A percentile compares a stretch with the other conserved stretches of the same genome.
Conservation (phyloP, 805 yeast species). For the Candida stauntonica region DNA sequence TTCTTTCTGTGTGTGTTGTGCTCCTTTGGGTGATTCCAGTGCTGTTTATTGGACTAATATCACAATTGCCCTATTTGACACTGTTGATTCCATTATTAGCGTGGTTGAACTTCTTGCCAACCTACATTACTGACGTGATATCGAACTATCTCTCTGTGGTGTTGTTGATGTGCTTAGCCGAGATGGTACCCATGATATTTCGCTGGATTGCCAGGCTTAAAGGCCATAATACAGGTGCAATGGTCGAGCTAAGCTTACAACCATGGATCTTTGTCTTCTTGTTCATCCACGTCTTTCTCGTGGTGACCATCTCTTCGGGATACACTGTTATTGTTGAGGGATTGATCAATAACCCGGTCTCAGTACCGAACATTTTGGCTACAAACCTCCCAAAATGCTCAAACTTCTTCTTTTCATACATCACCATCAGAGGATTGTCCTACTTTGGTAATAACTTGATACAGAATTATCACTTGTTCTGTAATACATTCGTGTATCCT, state of each 20-base stretch:
- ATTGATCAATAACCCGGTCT: conserved; percentile 62
- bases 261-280: conserved; percentile 73
- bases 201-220: conserved; percentile 49
- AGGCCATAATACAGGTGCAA: conserved; percentile 57
- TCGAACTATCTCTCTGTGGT: conserved; percentile 67
- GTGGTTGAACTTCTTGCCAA: conserved; percentile 54
- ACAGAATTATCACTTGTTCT: conserved; percentile 49
- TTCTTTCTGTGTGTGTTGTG: conserved; percentile 44
- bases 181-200: conserved; percentile 55
- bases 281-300: conserved; percentile 79
- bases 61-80: conserved; percentile 67
- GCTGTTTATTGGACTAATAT: conserved; percentile 68
- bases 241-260: conserved; percentile 67
- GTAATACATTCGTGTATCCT: conserved; percentile 32
- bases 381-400: conserved; percentile 81
- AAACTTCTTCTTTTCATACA: conserved; percentile 76
- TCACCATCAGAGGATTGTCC: conserved; percentile 70
- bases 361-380: conserved; percentile 69
- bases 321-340: conserved; percentile 58
- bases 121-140: conserved; percentile 44
- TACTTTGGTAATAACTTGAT: conserved; percentile 70
- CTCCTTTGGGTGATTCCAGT: conserved; percentile 79
- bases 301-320: conserved; percentile 82
- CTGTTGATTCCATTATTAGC: conserved; percentile 55
- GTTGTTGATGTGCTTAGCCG: conserved; percentile 58